These are phyloP conservation scores for Ricinus communis DNA, from an alignment of 345 rosid genomes.

Conservation along the genomic window DNA sequence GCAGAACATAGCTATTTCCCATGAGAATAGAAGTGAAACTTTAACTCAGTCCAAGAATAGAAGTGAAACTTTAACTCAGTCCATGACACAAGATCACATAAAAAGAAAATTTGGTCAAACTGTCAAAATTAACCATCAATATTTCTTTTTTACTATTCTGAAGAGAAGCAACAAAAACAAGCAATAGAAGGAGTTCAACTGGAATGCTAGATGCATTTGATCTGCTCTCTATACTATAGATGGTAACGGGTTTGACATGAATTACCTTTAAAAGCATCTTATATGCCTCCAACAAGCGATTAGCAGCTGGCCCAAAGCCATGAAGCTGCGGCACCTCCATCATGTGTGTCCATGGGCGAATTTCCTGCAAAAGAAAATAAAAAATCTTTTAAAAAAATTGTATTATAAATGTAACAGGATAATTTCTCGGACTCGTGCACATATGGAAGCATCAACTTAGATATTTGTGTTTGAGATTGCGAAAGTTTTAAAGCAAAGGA, in stretches of 20 bases:
- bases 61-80: neutral
- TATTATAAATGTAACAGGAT: neutral
- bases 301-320: conserved; percentile 98
- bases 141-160: too few relatives aligned
- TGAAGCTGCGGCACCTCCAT: conserved; percentile 99
- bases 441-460: neutral
- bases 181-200: neutral
- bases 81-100: too few relatives aligned
- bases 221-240: too few relatives aligned
- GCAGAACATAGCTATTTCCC: neutral
- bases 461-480: neutral
- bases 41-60: too few relatives aligned
- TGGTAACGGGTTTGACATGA: too few relatives aligned
- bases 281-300: conserved; percentile 94
- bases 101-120: too few relatives aligned
- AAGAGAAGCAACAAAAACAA: neutral
- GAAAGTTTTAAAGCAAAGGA: neutral
- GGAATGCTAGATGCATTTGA: neutral
- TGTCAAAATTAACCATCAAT: too few relatives aligned
- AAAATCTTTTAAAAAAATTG: neutral
- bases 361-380: conserved; percentile 48
- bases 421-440: neutral
- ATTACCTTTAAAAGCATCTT: conserved; percentile 93
- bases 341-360: conserved; percentile 99
- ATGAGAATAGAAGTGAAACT: neutral